Evolutionary conservation across 1,284 basidiomycete species (phyloP).

Genomic region (Heterobasidion parviporum): DNA sequence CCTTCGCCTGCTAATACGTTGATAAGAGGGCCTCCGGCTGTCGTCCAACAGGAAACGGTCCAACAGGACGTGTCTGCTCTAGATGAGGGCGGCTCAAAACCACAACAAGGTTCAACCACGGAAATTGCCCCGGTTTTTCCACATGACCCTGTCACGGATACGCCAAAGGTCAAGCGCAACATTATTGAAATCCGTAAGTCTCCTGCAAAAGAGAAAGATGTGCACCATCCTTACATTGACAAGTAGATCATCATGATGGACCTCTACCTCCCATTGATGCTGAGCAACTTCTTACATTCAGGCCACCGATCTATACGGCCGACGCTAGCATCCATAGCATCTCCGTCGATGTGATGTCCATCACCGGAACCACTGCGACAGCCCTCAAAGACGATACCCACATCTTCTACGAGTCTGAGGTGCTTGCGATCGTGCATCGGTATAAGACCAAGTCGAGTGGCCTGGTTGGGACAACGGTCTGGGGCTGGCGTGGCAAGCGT

Average conservation of each 20-base stretch:
- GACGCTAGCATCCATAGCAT: constrained; percentile 42
- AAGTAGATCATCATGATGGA: constrained; percentile 31
- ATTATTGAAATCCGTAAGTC: constrained; percentile 8
- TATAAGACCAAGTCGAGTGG: constrained; percentile 53
- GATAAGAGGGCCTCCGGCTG: constrained; percentile 22
- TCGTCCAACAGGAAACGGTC: constrained; percentile 1
- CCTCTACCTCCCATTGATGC: constrained; percentile 45
- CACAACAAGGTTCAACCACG: background rate
- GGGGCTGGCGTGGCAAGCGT: constrained; percentile 63
- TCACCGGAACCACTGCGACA: constrained; percentile 42
- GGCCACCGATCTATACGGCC: constrained; percentile 17
- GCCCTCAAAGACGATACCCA: constrained; percentile 33
- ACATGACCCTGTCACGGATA: background rate
- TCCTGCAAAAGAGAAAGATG: background rate
- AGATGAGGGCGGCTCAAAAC: constrained; percentile 1
- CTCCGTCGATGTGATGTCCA: constrained; percentile 60
- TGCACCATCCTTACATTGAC: background rate
- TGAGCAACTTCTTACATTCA: constrained; percentile 30
- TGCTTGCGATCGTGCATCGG: constrained; percentile 59
- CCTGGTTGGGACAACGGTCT: constrained; percentile 60
- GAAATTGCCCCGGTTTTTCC: background rate
- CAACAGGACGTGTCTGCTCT: background rate
- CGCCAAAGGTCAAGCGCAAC: background rate
- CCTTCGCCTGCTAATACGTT: constrained; percentile 48
- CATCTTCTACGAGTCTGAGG: constrained; percentile 67